Conservation (phyloP, 2,329 filamentous ascomycete genomes). For the Neonectria punicea region DNA sequence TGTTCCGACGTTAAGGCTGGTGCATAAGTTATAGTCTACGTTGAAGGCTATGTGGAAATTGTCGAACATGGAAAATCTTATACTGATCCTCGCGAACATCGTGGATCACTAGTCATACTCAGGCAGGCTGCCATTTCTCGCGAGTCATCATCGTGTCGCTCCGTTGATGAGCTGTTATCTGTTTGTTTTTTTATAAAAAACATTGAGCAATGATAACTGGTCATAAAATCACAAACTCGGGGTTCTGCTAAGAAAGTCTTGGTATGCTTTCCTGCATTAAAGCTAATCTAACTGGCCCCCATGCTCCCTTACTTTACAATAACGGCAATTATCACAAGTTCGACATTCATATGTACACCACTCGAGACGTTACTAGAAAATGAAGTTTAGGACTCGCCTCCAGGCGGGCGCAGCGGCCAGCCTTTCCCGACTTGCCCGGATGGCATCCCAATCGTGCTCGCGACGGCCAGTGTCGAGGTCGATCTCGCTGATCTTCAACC, state of each 20-base stretch:
- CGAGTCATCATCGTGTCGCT: too few relatives aligned
- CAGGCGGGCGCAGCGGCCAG: slow-evolving; percentile 59
- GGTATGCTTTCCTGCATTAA: neutral
- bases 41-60: too few relatives aligned
- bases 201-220: neutral
- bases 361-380: slow-evolving; percentile 41
- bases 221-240: neutral
- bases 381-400: slow-evolving; percentile 46
- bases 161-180: too few relatives aligned
- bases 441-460: slow-evolving; percentile 69
- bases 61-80: too few relatives aligned
- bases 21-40: too few relatives aligned
- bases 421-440: slow-evolving; percentile 59
- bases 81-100: too few relatives aligned
- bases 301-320: neutral
- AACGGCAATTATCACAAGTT: neutral
- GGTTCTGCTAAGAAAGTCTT: neutral
- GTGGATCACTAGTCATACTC: too few relatives aligned
- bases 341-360: neutral
- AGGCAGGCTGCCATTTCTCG: too few relatives aligned
- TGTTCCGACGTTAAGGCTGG: too few relatives aligned
- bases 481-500: slow-evolving; percentile 68
- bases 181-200: too few relatives aligned
- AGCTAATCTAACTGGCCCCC: neutral
- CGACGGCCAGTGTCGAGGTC: slow-evolving; percentile 74